Conservation (phyloP, 2,329 filamentous ascomycete species). For the Fusarium decemcellulare region DNA sequence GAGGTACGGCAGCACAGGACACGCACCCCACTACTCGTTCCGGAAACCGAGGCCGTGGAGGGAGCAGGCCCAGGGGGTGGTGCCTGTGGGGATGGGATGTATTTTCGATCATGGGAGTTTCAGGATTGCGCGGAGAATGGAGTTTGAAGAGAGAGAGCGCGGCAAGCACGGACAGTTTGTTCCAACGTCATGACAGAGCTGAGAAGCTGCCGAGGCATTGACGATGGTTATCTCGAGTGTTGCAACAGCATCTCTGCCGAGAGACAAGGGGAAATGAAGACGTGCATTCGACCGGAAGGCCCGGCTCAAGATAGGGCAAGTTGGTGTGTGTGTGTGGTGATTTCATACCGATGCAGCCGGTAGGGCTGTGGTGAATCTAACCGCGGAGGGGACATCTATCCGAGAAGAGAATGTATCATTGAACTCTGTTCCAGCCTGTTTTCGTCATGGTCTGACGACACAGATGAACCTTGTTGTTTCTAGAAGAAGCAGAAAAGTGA, state of each 20-base stretch:
- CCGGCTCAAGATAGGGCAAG: slow-evolving; percentile 4
- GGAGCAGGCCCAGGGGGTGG: slow-evolving; percentile 20
- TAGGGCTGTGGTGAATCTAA: slow-evolving; percentile 21
- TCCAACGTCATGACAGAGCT: slow-evolving; percentile 3
- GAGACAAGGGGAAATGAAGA: too few relatives aligned
- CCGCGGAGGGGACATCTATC: not conserved
- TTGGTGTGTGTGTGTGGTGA: not conserved
- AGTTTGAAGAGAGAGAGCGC: not conserved
- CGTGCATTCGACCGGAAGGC: not conserved
- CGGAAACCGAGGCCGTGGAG: slow-evolving; percentile 37
- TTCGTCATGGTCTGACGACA: too few relatives aligned
- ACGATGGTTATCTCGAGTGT: not conserved
- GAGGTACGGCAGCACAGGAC: slow-evolving; percentile 7
- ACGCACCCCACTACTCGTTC: slow-evolving; percentile 46
- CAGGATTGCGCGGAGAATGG: not conserved
- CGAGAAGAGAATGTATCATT: not conserved
- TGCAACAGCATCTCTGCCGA: too few relatives aligned
- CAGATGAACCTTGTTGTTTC: not conserved
- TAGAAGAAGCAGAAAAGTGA: not conserved
- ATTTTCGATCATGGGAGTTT: slow-evolving; percentile 18
- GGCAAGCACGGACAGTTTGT: not conserved
- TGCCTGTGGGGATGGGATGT: slow-evolving; percentile 2
- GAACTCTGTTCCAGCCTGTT: too few relatives aligned
- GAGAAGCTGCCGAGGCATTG: slow-evolving; percentile 4
- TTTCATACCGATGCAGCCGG: slow-evolving; percentile 24